Conservation (phyloP, 1,139 yeast genomes). For the Yamadazyma kanchanaburiensis region DNA sequence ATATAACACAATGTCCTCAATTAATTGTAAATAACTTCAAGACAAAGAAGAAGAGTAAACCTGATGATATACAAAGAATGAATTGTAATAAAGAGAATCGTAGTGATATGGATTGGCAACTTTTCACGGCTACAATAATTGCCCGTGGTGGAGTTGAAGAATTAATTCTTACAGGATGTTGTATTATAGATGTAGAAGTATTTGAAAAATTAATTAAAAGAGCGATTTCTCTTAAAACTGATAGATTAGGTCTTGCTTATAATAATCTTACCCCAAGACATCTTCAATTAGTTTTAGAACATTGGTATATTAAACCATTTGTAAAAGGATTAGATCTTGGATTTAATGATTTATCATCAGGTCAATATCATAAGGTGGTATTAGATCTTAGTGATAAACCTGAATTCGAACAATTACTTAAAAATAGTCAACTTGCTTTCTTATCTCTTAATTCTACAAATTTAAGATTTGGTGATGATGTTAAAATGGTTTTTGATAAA, state of each 20-base stretch:
- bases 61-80: slow-evolving; percentile 49
- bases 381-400: slow-evolving; percentile 18
- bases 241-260: slow-evolving; percentile 66
- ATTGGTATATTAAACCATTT: slow-evolving; percentile 33
- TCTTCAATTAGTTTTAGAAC: slow-evolving; percentile 43
- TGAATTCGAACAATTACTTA: slow-evolving; percentile 17
- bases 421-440: slow-evolving; percentile 44
- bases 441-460: slow-evolving; percentile 72
- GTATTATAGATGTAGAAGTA: slow-evolving; percentile 51
- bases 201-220: slow-evolving; percentile 56
- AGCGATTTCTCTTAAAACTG: slow-evolving; percentile 50
- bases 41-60: slow-evolving; percentile 27
- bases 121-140: slow-evolving; percentile 64
- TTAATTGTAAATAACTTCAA: slow-evolving; percentile 56
- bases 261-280: slow-evolving; percentile 55
- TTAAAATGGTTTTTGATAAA: slow-evolving; percentile 30
- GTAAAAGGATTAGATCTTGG: slow-evolving; percentile 66
- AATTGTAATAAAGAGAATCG: slow-evolving; percentile 53
- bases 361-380: slow-evolving; percentile 23
- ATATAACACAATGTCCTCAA: slow-evolving; percentile 69
- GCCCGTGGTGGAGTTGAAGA: slow-evolving; percentile 74
- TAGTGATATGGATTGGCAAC: slow-evolving; percentile 74
- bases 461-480: slow-evolving; percentile 33
- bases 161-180: slow-evolving; percentile 67
- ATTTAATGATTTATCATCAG: slow-evolving; percentile 58